Base-by-base conservation (phyloP, 768 basidiomycete species). In the Podaxis carcinomalis region DNA sequence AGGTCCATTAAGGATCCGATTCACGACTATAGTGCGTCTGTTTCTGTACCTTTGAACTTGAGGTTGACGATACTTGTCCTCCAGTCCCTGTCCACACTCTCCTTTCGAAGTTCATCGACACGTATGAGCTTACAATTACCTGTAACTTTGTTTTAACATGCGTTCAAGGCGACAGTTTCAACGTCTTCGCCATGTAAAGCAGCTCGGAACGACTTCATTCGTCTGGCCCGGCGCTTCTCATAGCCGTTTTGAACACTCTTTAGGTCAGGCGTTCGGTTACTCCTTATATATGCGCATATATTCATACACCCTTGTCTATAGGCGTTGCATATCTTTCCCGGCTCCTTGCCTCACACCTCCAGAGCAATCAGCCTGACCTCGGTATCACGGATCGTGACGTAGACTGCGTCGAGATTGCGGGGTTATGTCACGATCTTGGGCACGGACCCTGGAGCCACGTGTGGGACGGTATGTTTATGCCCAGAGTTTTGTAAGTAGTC, bases 361-460 rank as follows among this genome's bases (percentile, higher is more conserved):
- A 81, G 60, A 68, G 74, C 13, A 76, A 70, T 5, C 92, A 94
- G 62, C 84, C 83, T 0, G 75, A 82, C 9, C 79, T 93, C 1
- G 74, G 72, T 0, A 91, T 93, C 60, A 86, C 85, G 0, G 79
- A 86, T 47, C 80, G 90, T 19, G 90, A 94, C 61, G 77, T 93
- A 32, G 78, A 79, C 53, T 93, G 92, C 61, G 86, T 93, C 16
- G 87, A 89, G 61, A 75, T 93, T 23, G 92, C 92, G 0, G 92
- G 90, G 0, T 76, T 93, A 2, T 92, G 91, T 59, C 92, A 93
- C 65, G 92, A 93, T 70, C 82, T 93, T 3, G 92, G 90, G 0
- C 92, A 93, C 66, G 92, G 92, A 0, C 92, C 92, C 0, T 93
- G 89, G 86, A 88, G 85, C 61, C 92, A 94, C 69, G 87, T 93